Evolutionary conservation across 1,139 yeast species (phyloP).

Genomic region (Yamadazyma sp.): DNA sequence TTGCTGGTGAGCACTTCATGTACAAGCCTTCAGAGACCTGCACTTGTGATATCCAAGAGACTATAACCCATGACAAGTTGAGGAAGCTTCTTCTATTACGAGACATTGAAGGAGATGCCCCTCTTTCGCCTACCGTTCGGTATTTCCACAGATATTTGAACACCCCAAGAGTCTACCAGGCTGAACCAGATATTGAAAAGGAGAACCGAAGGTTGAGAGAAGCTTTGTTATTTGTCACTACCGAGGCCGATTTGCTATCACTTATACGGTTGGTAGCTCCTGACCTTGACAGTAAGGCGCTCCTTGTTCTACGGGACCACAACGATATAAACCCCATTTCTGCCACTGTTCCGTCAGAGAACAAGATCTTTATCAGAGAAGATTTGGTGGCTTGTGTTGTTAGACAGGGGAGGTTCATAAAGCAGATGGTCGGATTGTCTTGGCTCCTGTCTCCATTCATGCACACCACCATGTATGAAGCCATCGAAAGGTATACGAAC

Average conservation of each 20-base stretch:
- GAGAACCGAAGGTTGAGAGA: no score
- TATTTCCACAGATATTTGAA: background rate
- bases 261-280: background rate
- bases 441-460: conserved; percentile 29
- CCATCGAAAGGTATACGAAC: conserved; percentile 24
- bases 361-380: conserved; percentile 19
- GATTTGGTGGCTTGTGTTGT: conserved; percentile 36
- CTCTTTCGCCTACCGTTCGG: background rate
- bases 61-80: background rate
- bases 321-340: conserved; percentile 5
- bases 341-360: conserved; percentile 1
- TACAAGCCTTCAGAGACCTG: background rate
- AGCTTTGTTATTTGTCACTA: background rate
- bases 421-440: conserved; percentile 29
- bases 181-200: no score
- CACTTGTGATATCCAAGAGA: background rate
- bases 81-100: background rate
- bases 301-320: conserved; percentile 6
- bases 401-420: conserved; percentile 33
- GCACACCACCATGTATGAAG: conserved; percentile 19
- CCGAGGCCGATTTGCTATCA: background rate
- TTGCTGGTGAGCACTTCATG: background rate
- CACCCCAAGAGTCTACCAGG: background rate
- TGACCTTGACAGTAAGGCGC: background rate
- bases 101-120: background rate